A percentile compares a stretch with the other conserved stretches of the same genome.
Conservation (phyloP, 495 filamentous ascomycete species). For the Aspergillus bridgeri region DNA sequence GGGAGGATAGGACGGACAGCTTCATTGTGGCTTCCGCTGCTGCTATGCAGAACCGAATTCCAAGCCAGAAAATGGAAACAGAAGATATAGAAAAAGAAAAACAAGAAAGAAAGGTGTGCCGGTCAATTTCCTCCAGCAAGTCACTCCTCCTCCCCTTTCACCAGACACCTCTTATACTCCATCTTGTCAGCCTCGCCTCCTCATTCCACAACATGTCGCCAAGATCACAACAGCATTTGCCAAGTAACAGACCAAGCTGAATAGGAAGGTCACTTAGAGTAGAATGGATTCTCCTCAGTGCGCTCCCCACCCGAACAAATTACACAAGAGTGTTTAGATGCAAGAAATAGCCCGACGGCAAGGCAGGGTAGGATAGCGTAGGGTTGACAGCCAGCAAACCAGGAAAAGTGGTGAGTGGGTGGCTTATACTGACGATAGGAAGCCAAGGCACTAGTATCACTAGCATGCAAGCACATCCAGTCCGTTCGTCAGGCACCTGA, state of each 20-base stretch:
- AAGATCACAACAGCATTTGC: background rate
- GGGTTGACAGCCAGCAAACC: background rate
- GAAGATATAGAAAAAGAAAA: background rate
- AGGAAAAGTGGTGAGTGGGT: too few relatives aligned
- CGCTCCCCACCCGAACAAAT: background rate
- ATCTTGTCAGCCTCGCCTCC: background rate
- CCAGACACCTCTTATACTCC: background rate
- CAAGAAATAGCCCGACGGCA: background rate
- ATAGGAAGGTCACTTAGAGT: background rate
- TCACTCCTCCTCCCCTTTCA: background rate
- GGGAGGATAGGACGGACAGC: constrained; percentile 10
- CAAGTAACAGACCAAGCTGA: background rate
- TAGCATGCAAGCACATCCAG: background rate
- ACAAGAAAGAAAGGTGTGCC: background rate
- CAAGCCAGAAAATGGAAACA: background rate
- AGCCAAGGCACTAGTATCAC: too few relatives aligned
- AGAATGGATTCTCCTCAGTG: background rate
- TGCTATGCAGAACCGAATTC: background rate
- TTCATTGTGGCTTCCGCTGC: constrained; percentile 8
- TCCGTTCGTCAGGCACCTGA: background rate
- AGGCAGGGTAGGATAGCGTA: background rate
- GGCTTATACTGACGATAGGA: too few relatives aligned
- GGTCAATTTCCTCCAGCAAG: background rate
- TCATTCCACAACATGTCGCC: background rate
- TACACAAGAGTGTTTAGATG: background rate